Evolutionary conservation across 305 asterid genomes (phyloP).

Genomic region (Rubia occidens): DNA sequence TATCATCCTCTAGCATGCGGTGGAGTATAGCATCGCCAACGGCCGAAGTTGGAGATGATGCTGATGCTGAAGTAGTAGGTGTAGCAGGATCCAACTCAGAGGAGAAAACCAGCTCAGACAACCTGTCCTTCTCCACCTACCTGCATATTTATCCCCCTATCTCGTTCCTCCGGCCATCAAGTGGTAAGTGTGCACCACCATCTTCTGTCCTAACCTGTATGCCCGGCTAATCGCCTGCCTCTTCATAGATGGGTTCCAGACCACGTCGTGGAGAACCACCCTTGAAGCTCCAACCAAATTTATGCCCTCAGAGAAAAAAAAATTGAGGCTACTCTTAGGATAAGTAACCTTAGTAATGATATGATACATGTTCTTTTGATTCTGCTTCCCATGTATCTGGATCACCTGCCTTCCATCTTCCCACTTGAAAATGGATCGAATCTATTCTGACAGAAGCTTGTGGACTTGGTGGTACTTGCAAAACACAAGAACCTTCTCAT

Average conservation of each 20-base stretch:
- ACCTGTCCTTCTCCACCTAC: constrained; percentile 46
- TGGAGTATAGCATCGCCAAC: constrained; percentile 34
- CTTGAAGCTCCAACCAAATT: constrained; percentile 66
- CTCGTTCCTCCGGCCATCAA: constrained; percentile 46
- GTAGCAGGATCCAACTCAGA: background rate
- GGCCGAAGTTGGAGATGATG: background rate
- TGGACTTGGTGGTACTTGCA: constrained; percentile 45
- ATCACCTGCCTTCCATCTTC: constrained; percentile 37
- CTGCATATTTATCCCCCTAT: constrained; percentile 47
- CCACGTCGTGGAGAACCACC: constrained; percentile 53
- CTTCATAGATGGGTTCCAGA: constrained; percentile 62
- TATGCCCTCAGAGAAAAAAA: constrained; percentile 69
- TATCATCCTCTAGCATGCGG: constrained; percentile 29
- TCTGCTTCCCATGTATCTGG: constrained; percentile 37
- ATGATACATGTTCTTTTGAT: constrained; percentile 38
- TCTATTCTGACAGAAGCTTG: constrained; percentile 35
- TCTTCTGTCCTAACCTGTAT: constrained; percentile 53
- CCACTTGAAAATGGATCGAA: constrained; percentile 32
- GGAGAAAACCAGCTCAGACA: constrained; percentile 46
- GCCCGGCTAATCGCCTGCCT: constrained; percentile 61
- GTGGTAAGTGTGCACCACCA: constrained; percentile 50
- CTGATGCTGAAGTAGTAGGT: background rate
- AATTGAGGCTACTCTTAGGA: constrained; percentile 46
- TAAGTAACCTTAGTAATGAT: constrained; percentile 43
- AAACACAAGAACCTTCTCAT: constrained; percentile 53